Evolutionary conservation across 176 grass and related monocot species (phyloP).

Genomic region (Avena atlantica): DNA sequence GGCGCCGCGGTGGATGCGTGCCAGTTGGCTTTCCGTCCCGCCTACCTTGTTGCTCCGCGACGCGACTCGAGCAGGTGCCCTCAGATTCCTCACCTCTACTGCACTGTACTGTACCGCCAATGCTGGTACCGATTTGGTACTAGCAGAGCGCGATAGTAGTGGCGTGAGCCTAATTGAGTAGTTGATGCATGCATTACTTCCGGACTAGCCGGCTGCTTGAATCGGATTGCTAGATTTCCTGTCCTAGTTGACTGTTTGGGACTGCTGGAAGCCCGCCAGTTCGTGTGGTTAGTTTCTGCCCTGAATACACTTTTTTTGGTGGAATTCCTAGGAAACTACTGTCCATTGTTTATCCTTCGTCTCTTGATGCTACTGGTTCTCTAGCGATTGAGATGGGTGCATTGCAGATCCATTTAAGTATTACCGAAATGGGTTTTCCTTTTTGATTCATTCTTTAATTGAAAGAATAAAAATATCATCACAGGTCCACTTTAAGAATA

Average conservation of each 20-base stretch:
- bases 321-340: background rate
- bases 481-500: slow-evolving; percentile 27
- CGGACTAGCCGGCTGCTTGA: background rate
- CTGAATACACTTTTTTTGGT: background rate
- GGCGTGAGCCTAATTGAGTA: background rate
- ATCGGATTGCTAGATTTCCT: background rate
- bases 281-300: background rate
- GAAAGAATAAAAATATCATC: slow-evolving; percentile 22
- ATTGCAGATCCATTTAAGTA: background rate
- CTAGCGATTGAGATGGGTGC: background rate
- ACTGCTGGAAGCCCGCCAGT: background rate
- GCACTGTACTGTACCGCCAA: background rate
- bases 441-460: background rate
- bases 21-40: background rate
- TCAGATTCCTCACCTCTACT: background rate
- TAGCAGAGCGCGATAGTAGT: background rate
- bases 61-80: background rate
- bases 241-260: background rate
- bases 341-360: background rate
- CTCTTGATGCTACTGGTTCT: background rate
- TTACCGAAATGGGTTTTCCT: background rate
- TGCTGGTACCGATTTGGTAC: background rate
- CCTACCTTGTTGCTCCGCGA: background rate
- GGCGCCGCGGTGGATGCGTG: background rate
- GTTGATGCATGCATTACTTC: too few relatives aligned